These are phyloP conservation scores for Pseudocercospora cruenta DNA, from an alignment of 2,329 filamentous ascomycete species.

Conservation along the genomic window DNA sequence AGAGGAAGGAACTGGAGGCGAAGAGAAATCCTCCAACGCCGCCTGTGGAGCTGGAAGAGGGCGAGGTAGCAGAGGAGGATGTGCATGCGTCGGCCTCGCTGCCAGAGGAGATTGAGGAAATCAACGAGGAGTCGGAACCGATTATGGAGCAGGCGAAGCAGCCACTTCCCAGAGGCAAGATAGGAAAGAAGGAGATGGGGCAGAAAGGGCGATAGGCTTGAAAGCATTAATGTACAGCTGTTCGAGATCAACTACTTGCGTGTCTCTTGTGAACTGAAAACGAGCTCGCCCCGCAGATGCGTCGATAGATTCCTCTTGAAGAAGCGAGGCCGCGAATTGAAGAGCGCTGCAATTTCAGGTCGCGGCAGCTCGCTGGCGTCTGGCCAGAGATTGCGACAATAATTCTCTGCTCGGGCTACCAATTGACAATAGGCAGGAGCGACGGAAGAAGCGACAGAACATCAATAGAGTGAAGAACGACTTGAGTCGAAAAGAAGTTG, in stretches of 20 bases:
- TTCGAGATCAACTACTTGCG: background rate
- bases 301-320: background rate
- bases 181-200: conserved; percentile 30
- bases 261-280: background rate
- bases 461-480: background rate
- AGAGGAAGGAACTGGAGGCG: conserved; percentile 67
- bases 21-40: conserved; percentile 57
- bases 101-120: conserved; percentile 30
- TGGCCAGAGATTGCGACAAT: background rate
- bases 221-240: background rate
- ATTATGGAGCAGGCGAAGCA: conserved; percentile 38
- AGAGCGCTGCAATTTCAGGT: background rate
- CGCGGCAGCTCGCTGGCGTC: background rate
- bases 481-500: too few species aligned
- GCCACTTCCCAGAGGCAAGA: conserved; percentile 35
- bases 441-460: background rate
- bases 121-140: conserved; percentile 33
- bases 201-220: background rate
- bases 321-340: background rate
- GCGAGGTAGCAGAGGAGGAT: conserved; percentile 57
- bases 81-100: conserved; percentile 14
- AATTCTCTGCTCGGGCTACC: background rate
- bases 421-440: background rate
- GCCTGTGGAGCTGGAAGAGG: conserved; percentile 58
- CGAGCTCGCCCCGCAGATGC: background rate